Base-by-base conservation (phyloP, 257 asterid genomes). In the Dorcoceras hygrometricum region DNA sequence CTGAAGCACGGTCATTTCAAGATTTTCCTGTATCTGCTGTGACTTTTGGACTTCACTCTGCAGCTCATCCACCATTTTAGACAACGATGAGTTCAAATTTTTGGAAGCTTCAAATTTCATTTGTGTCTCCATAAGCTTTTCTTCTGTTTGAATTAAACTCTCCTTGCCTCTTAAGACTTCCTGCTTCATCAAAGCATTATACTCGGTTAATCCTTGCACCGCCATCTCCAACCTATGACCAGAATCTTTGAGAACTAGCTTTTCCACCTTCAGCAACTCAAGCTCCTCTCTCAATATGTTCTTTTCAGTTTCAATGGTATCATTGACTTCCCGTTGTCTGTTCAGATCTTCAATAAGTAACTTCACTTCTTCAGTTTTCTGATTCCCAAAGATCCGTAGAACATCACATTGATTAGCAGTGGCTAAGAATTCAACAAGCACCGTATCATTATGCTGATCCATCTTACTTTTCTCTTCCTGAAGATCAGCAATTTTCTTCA, bases 211-310 rank as follows among this genome's bases (percentile, higher is more conserved):
- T 62, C 69, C 94, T 23, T 68, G 71, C 57, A 83, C 71, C 74
- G 87, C 92, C 70, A 60, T 78, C 76, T 90, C 92, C 78, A 93
- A 65, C 19, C 78, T 77, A 62, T 73, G 73, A 59, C 87, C 87
- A 9, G 84, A 73, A 62, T 81, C 95, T 66, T 77, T 79, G 57
- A 90, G 83, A 60, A 74, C 75, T 28, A 69, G 43, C 75, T 82
- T 85, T 71, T 90, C 92, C 1, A 79, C 78, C 70, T 82, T 81
- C 66, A 81, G 86, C 83, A 79, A 63, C 67, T 84, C 87, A 71
- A 90, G 73, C 75, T 80, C 77, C 70, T 63, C 84, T 62, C 75
- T 71, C 80, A 88, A 83, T 9, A 66, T 55, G 20, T 48, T 56
- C 70, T 75, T 75, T 66, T 88, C 95, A 54, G 66, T 79, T 71